phyloP scores from a whole-genome alignment of 495 filamentous ascomycete genomes.

The Hypoxylon fragiforme region DNA sequence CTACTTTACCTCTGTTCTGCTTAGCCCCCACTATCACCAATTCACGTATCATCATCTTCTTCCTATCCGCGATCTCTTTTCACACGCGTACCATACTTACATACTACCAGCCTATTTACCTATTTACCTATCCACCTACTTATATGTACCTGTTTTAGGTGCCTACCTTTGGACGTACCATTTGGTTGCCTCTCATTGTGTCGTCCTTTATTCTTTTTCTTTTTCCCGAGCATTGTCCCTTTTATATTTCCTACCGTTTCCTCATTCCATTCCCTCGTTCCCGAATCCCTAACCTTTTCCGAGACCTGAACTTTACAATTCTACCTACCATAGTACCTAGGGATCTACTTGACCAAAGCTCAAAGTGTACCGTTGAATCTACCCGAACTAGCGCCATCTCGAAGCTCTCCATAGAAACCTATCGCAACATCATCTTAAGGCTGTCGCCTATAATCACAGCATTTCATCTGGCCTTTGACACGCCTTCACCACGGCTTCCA shows the following conservation, averaged over 20 bases:
- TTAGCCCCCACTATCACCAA: slow-evolving; percentile 29
- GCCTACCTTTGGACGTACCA: too few species aligned
- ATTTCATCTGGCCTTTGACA: slow-evolving; percentile 4
- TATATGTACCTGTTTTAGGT: too few species aligned
- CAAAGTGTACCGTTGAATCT: slow-evolving; percentile 7
- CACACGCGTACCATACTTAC: slow-evolving; percentile 32
- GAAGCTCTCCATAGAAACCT: slow-evolving; percentile 18
- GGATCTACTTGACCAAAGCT: slow-evolving; percentile 1
- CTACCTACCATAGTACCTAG: too few species aligned
- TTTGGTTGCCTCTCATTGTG: slow-evolving; percentile 29
- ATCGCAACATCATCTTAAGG: slow-evolving; percentile 13
- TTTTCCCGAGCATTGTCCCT: slow-evolving; percentile 10
- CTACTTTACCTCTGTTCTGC: background rate
- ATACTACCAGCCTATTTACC: too few species aligned
- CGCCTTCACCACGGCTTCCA: background rate
- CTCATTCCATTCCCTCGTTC: background rate
- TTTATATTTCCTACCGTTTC: slow-evolving; percentile 5
- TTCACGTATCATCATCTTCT: slow-evolving; percentile 28
- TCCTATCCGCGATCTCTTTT: slow-evolving; percentile 31
- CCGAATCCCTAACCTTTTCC: slow-evolving; percentile 3
- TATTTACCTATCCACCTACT: too few species aligned
- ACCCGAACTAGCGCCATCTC: slow-evolving; percentile 11
- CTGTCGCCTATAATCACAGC: slow-evolving; percentile 25
- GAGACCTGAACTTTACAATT: background rate
- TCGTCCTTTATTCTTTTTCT: slow-evolving; percentile 13